Evolutionary conservation across 495 filamentous ascomycete genomes (phyloP), one percentile per base, ranked within the genome.

Genomic region (Cercophora sp.): DNA sequence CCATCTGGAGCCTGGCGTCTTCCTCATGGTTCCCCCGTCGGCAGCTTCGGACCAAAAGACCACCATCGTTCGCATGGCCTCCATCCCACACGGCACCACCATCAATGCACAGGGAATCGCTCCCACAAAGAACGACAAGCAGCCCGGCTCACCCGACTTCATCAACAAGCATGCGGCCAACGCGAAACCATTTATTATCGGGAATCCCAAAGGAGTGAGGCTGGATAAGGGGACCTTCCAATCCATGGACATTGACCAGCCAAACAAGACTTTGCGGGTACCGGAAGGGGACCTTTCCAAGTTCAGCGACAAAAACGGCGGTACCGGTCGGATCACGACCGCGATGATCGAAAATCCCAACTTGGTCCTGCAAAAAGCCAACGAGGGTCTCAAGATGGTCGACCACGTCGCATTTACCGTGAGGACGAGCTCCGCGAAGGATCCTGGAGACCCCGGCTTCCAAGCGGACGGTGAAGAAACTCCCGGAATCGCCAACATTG

Each of bases 1-100:
- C 41, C 41, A 44, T 23, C 41, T 44, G 4, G 41, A 44, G 22
- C 41, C 41, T 8, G 41, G 41, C 41, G 41, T 44, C 15, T 44
- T 44, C 20, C 41, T 44, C 19, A 3, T 23, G 8, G 41, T 44
- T 11, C 41, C 41, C n/a, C n/a, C 8, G 15, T 44, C 15, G 16
- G 8, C 4, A 15, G 29, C 29, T 6, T 10, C 41, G 9, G 22
- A 16, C 9, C 16, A 22, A 15, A 23, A 23, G 9, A 19, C 15
- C 15, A 22, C 10, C 19, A 24, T 44, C 6, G 41, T 44, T 4
- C 41, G 41, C 41, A 44, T 32, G 29, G 29, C 29, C 6, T 32
- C 29, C 29, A 32, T 32, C 29, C 29, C 29, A 6, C 29, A 32
- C 41, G 41, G 41, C 41, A 44, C 41, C 41, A 44, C 41, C 41